Base-by-base conservation (phyloP, 805 yeast species). In the Wickerhamiella lipophila region DNA sequence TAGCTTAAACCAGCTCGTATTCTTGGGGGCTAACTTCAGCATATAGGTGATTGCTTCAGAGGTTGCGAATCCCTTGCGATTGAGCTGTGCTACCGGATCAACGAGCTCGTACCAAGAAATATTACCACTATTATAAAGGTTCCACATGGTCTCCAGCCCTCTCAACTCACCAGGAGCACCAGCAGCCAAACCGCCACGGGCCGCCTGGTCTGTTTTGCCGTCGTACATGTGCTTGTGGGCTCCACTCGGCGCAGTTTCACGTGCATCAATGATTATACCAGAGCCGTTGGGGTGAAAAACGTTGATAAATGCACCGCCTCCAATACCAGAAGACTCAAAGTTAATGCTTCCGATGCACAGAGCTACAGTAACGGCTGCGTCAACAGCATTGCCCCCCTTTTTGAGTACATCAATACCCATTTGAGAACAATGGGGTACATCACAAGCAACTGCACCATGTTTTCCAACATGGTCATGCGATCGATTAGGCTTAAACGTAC, bases 141-240 rank as follows among this genome's bases (percentile, higher is more conserved):
- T 55, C 62, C 66, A 76, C 35, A 89, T 66, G 39, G 70, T 74
- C 57, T 81, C 77, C n/a, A 87, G 67, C 0, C 96, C 98, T 51
- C 78, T 79, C 43, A 89, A 58, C 62, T 89, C 97, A 9, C 98
- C 98, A 0, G 98, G 98, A 16, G 83, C 76, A 1, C 78, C 97
- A 8, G 79, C 77, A 0, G 96, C 85, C n/a, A 86, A 66, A 0
- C 96, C 98, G 3, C 96, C 96, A 16, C 21, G 21, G 4, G 44
- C 26, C 13, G 48, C 51, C 7, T 12, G 22, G 19, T 18, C 36
- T 55, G 75, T 74, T 23, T 66, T 61, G 8, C 61, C 64, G 54
- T 67, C 64, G 53, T 68, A 87, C 95, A 88, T 86, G 54, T 79
- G 69, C 53, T 75, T 74, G 56, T 68, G 67, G 3, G 92, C 76